Evolutionary conservation across 208 protist genomes (phyloP), one percentile per base, ranked within the genome.

Genomic region (Trypanosoma melophagium): DNA sequence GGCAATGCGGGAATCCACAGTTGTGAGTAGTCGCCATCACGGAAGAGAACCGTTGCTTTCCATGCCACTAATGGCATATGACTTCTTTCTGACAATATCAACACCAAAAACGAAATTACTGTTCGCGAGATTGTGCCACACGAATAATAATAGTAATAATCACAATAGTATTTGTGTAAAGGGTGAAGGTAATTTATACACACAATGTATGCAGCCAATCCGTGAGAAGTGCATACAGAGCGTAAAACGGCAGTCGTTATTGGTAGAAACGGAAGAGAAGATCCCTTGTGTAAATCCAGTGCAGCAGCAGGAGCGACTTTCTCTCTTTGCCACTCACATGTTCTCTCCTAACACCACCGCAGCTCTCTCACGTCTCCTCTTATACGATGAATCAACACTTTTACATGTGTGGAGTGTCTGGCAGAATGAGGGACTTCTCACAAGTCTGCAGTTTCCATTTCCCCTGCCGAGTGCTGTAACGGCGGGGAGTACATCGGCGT

Each of bases 291-390:
- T 87, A 5, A 61, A 87, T 40, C 72, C 79, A 17, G 13, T 52
- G 5, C 59, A 76, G 19, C 81, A 88, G 54, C 77, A 85, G 69
- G 70, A 86, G 52, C 87, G 87, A 14, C 75, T 80, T 21, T 74
- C 79, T 52, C 69, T 90, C 12, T 68, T 90, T 45, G 76, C 70
- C 16, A 35, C 74, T 9, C 74, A 83, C 56, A n/a, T 89, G 21
- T 83, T 93, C 50, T 80, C 79, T 31, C 57, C 69, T 7, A 74
- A 86, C 17, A 76, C 71, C 9, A 63, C 82, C 16, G 77, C 73
- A n/a, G 62, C 72, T 40, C 72, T 90, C 17, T 79, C 80, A 24
- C 79, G 78, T 16, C 76, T 93, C 38, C 77, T 89, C 10, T 47
- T 87, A 13, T 71, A 84, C 12, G 84, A 93, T 51, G 50, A 79